Conservation (phyloP, 371 early-diverging fungal species). For the Polyrhizophydium stewartii region DNA sequence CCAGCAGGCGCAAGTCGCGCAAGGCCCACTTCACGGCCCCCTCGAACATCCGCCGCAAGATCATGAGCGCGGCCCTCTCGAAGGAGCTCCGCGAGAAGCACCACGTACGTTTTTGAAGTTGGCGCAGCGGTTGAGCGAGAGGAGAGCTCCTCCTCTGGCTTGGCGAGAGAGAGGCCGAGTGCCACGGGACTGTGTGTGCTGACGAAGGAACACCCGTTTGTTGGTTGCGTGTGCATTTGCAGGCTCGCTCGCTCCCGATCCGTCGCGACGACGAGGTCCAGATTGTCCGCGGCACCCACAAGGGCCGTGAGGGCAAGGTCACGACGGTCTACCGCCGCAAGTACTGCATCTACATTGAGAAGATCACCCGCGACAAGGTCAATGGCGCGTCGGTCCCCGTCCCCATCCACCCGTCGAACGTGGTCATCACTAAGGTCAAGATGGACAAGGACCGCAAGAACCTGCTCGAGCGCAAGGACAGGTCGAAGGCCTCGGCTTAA, state of each 20-base stretch:
- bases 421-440: slow-evolving; percentile 91
- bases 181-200: too few relatives aligned
- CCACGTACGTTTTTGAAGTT: slow-evolving; percentile 62
- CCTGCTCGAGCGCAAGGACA: slow-evolving; percentile 75
- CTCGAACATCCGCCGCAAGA: slow-evolving; percentile 88
- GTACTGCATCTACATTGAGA: slow-evolving; percentile 97
- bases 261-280: slow-evolving; percentile 97
- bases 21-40: slow-evolving; percentile 96
- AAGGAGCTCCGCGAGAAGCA: slow-evolving; percentile 98
- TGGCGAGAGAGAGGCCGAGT: too few relatives aligned
- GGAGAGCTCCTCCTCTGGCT: too few relatives aligned
- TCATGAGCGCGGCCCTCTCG: slow-evolving; percentile 94
- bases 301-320: slow-evolving; percentile 98
- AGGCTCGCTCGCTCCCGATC: slow-evolving; percentile 91
- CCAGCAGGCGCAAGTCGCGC: slow-evolving; percentile 22
- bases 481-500: background rate
- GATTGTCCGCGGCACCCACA: slow-evolving; percentile 91
- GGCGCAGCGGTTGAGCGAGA: background rate
- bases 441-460: slow-evolving; percentile 93
- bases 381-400: slow-evolving; percentile 89
- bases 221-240: slow-evolving; percentile 6
- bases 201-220: too few relatives aligned
- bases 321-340: slow-evolving; percentile 95
- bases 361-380: slow-evolving; percentile 92
- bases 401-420: slow-evolving; percentile 97